Conservation (phyloP, 169 alveolate genomes). For the Plasmodium falciparum region DNA sequence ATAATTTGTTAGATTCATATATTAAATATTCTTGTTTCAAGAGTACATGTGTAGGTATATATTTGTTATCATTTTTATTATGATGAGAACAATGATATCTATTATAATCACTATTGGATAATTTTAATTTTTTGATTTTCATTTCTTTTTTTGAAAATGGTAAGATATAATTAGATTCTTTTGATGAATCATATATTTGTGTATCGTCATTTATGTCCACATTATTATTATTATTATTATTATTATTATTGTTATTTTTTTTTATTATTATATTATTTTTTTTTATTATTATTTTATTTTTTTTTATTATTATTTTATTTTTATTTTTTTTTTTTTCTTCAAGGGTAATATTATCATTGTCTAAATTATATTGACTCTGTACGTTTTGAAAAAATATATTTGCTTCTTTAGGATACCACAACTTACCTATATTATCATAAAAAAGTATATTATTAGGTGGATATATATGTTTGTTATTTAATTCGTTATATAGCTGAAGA, state of each 20-base stretch:
- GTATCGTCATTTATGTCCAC: neutral
- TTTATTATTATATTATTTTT: neutral
- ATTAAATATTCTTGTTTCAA: constrained; percentile 73
- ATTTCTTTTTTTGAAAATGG: neutral
- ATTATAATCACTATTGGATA: constrained; percentile 59
- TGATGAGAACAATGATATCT: constrained; percentile 14
- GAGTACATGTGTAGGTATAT: constrained; percentile 71
- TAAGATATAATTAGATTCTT: neutral
- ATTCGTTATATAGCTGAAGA: too few relatives aligned
- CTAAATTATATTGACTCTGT: neutral
- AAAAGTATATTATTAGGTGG: too few relatives aligned
- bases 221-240: neutral
- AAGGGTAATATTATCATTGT: neutral
- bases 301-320: neutral
- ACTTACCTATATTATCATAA: too few relatives aligned
- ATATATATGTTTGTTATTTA: too few relatives aligned
- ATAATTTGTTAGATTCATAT: constrained; percentile 64
- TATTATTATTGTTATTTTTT: neutral
- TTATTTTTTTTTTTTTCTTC: neutral
- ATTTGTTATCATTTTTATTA: constrained; percentile 43
- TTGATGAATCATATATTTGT: too few relatives aligned
- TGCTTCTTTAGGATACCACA: too few relatives aligned
- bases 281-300: neutral
- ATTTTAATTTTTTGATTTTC: constrained; percentile 18
- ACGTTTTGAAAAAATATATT: neutral